Evolutionary conservation across 1,139 yeast genomes (phyloP), one percentile per base, ranked within the genome.

Genomic region (Lodderomyces orthopsilosis): DNA sequence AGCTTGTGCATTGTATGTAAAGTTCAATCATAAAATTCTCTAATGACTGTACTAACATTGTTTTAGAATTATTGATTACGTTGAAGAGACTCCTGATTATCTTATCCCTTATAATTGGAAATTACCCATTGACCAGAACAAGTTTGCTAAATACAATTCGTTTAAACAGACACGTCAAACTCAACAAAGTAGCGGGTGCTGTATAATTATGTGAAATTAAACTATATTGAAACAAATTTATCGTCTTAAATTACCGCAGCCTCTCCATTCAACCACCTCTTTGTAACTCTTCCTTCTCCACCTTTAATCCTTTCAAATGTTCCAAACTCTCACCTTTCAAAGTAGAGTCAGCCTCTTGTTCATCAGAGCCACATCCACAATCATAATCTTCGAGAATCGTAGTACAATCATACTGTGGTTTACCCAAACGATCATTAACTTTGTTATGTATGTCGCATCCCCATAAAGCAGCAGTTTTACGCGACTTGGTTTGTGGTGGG

Each of bases 371-470:
- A 65, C 98, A 93, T 0, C 98, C 98, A 70, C 98, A 93, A 55
- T 90, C 95, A 63, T 93, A 93, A 62, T 88, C 94, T 55, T 88
- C 96, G 47, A 88, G 70, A 44, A 93, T 84, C 9, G 77, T 81
- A 2, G 86, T 74, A 61, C 98, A 93, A 61, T 93, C 97, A 61
- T 89, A 93, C 15, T 72, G 70, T 0, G 76, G 79, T 55, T 93
- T 90, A 4, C 71, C 70, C 42, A 93, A 74, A 41, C 85, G 68
- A 47, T 79, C 80, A 61, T 93, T 93, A 28, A 91, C 97, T 54
- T 70, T 66, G 51, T 94, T 93, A 65, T 93, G 99, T n/a, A 93
- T 75, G 56, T 83, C 83, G 62, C 98, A 93, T 1, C 98, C 98
- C 98, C 98, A 93, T 51, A 87, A 68, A 0, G 96, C 90, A 0